phyloP scores from a whole-genome alignment of 306 rosid genomes.

The Herpetospermum pedunculosum region DNA sequence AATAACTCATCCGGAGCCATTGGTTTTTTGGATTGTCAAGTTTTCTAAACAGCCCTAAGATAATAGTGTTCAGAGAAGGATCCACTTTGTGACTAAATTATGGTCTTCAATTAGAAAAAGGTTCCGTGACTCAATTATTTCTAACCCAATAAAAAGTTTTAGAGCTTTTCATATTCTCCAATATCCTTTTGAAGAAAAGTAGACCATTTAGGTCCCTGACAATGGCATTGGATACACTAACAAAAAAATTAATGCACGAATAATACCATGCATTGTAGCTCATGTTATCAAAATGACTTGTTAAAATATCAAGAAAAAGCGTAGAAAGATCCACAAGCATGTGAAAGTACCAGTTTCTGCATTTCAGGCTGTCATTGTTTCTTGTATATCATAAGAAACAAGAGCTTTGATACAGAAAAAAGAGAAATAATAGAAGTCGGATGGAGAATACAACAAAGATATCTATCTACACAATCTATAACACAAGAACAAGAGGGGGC shows the following conservation, averaged over 20 bases:
- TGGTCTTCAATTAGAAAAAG: background rate
- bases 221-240: background rate
- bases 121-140: background rate
- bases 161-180: background rate
- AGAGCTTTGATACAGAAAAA: background rate
- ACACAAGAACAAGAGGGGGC: background rate
- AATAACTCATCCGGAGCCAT: too few relatives aligned
- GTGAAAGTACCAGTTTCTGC: background rate
- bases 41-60: background rate
- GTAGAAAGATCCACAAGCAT: background rate
- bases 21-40: background rate
- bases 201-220: background rate
- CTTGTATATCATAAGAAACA: background rate
- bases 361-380: background rate
- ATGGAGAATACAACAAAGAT: background rate
- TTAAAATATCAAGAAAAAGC: background rate
- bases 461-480: background rate
- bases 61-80: background rate
- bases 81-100: background rate
- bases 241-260: background rate
- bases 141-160: background rate
- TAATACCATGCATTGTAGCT: background rate
- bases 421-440: background rate
- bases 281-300: background rate
- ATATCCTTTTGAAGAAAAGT: background rate